Base-by-base conservation (phyloP, 345 rosid species). In the Litchi chinensis region DNA sequence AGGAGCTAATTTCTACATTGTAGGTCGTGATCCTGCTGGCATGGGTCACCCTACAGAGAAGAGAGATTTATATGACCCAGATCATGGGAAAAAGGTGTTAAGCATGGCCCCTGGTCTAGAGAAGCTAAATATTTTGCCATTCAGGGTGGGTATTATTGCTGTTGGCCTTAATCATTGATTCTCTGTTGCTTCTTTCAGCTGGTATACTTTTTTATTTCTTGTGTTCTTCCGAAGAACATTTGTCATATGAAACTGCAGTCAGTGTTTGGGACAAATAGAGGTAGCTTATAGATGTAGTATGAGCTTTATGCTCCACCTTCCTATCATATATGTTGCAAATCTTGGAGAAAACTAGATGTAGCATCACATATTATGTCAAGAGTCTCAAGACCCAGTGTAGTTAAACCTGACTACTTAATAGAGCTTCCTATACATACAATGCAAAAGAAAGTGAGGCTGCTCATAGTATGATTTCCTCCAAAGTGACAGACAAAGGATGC, bases 71-170 rank as follows among this genome's bases (percentile, higher is more conserved):
- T 94, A 94, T 83, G 97, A 94, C 72, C 98, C 98, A 75, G 98
- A 94, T 82, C 98, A 96, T 75, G 99, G 99, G 62, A 94, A 93
- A 83, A 93, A 92, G 89, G 98, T 92, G 70, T 83, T 96, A 22
- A 93, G 98, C 91, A 94, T 96, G 98, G 99, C 99, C 71, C 99
- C 91, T 57, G 97, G 99, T 76, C 89, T 96, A 64, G 98, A 96
- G 88, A 94, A 94, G 86, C 90, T 96, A 44, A 94, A 93, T 75
- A 92, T 96, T 77, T 88, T 93, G 87, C 99, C 99, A 63, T 96
- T 96, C 86, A 89, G 90, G 95, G 99, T 96, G 81, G 28, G 83
- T 77, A 57, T 68, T 65, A 12, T 46, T 1, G 28, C 68, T 54
- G 41, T 50, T 52, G 21, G 72, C 44, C 68, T 63, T 41, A 24